Evolutionary conservation across 805 yeast genomes (phyloP).

Genomic region (Suhomyces faveliae): DNA sequence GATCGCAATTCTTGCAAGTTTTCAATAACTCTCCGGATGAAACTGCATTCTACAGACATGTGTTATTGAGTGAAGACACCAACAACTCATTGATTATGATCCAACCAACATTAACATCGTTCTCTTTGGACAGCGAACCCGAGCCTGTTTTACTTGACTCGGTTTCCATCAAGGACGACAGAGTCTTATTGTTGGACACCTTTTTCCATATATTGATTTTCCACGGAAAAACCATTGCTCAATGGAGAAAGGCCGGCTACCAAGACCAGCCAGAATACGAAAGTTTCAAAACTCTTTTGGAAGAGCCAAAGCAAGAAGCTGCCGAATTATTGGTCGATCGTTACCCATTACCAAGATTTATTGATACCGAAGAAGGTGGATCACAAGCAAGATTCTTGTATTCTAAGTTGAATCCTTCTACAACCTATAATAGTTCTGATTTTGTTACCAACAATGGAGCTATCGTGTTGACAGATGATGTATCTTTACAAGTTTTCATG

Average conservation of each 20-base stretch:
- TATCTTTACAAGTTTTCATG: conserved; percentile 92
- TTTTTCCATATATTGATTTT: conserved; percentile 94
- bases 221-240: conserved; percentile 93
- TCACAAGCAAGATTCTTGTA: conserved; percentile 96
- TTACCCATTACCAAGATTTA: conserved; percentile 96
- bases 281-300: conserved; percentile 80
- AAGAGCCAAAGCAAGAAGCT: conserved; percentile 89
- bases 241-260: conserved; percentile 94
- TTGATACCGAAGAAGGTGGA: conserved; percentile 97
- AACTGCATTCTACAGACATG: conserved; percentile 94
- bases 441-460: conserved; percentile 51
- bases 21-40: conserved; percentile 99
- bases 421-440: conserved; percentile 66
- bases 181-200: conserved; percentile 85
- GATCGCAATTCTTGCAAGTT: conserved; percentile 93
- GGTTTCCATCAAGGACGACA: conserved; percentile 84
- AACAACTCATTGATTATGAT: conserved; percentile 94
- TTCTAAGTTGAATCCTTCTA: conserved; percentile 93
- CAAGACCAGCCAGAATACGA: conserved; percentile 89
- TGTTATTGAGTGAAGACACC: conserved; percentile 86
- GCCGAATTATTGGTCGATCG: conserved; percentile 87
- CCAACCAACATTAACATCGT: conserved; percentile 92
- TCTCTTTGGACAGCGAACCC: conserved; percentile 73
- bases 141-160: conserved; percentile 92
- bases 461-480: conserved; percentile 94